Evolutionary conservation across 2,329 filamentous ascomycete species (phyloP).

Genomic region (Orbilia ellipsospora): DNA sequence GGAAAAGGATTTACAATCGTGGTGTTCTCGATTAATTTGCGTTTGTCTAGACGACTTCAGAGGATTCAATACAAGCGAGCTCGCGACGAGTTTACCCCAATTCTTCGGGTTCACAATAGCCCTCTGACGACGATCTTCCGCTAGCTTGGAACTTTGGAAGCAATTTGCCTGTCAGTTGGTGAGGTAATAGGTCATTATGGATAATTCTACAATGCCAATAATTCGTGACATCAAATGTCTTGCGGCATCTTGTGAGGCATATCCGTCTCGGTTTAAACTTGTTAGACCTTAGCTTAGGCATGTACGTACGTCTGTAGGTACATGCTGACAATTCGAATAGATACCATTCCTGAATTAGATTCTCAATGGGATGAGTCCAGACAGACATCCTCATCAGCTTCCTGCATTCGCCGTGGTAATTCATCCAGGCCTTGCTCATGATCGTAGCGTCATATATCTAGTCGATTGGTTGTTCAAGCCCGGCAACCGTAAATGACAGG

Average conservation of each 20-base stretch:
- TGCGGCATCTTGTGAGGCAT: constrained; percentile 16
- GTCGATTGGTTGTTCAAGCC: background rate
- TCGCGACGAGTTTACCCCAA: background rate
- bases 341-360: no score
- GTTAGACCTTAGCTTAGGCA: no score
- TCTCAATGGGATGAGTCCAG: background rate
- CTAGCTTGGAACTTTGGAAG: background rate
- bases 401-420: background rate
- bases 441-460: constrained; percentile 1
- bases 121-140: constrained; percentile 12
- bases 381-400: background rate
- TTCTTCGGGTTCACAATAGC: constrained; percentile 13
- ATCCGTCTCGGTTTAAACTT: background rate
- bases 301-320: no score
- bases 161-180: background rate
- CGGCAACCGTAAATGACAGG: background rate
- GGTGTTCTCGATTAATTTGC: no score
- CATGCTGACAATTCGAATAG: no score
- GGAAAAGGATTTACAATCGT: background rate
- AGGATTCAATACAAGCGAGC: no score
- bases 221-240: constrained; percentile 1
- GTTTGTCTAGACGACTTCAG: no score
- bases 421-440: background rate
- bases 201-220: no score
- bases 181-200: no score